These are phyloP conservation scores for Vitis vinifera DNA, from an alignment of 164 flowering plant species.

Conservation along the genomic window ASM3070453v1 NC_081822.1:29813501-29814000, in stretches of 20 bases:
- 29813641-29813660: constrained; percentile 26
- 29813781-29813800: constrained; percentile 23
- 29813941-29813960: constrained; percentile 30
- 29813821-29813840: constrained; percentile 3
- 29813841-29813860: constrained; percentile 7
- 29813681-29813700: constrained; percentile 70
- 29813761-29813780: constrained; percentile 36
- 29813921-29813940: constrained; percentile 28
- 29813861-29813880: constrained; percentile 47
- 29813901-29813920: constrained; percentile 36
- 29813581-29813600: constrained; percentile 72
- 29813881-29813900: constrained; percentile 49
- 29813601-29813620: constrained; percentile 42
- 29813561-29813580: constrained; percentile 59
- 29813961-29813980: constrained; percentile 28
- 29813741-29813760: constrained; percentile 14
- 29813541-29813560: constrained; percentile 67
- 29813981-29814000: constrained; percentile 26
- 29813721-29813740: constrained; percentile 23
- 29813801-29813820: constrained; percentile 17
- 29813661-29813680: constrained; percentile 18
- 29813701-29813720: constrained; percentile 53
- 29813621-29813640: constrained; percentile 36
- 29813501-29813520: constrained; percentile 16
- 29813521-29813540: constrained; percentile 66